These are phyloP conservation scores for Yamadazyma siamensis DNA, from an alignment of 1,139 yeast genomes.

Conservation along the genomic window DNA sequence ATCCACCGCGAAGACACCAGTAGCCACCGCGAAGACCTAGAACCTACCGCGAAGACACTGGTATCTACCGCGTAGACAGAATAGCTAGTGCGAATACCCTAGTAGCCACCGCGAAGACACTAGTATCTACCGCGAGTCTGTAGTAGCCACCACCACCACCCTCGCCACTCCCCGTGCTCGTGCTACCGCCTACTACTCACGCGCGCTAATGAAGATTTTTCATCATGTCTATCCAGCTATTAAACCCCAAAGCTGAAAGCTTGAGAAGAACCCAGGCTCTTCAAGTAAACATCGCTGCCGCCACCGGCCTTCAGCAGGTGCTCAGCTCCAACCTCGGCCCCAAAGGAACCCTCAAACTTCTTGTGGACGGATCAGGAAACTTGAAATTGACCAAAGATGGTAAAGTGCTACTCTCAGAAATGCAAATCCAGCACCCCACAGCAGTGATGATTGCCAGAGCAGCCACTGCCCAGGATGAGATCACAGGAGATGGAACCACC, in stretches of 20 bases:
- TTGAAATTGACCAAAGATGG: constrained; percentile 97
- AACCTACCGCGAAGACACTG: too few relatives aligned
- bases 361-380: constrained; percentile 96
- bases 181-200: neutral
- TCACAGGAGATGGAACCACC: constrained; percentile 99
- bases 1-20: too few relatives aligned
- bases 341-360: constrained; percentile 91
- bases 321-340: constrained; percentile 93
- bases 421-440: constrained; percentile 99
- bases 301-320: constrained; percentile 93
- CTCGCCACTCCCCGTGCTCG: too few relatives aligned
- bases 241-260: constrained; percentile 97
- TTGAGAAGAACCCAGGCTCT: constrained; percentile 91
- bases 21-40: too few relatives aligned
- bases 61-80: too few relatives aligned
- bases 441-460: constrained; percentile 99
- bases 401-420: constrained; percentile 85
- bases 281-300: constrained; percentile 92
- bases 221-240: constrained; percentile 64
- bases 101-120: too few relatives aligned
- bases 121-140: too few relatives aligned
- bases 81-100: too few relatives aligned
- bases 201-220: constrained; percentile 4
- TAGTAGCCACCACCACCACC: too few relatives aligned
- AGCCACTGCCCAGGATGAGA: constrained; percentile 98